Conservation (phyloP, 2,329 filamentous ascomycete genomes). For the Metarhizium brunneum region DNA sequence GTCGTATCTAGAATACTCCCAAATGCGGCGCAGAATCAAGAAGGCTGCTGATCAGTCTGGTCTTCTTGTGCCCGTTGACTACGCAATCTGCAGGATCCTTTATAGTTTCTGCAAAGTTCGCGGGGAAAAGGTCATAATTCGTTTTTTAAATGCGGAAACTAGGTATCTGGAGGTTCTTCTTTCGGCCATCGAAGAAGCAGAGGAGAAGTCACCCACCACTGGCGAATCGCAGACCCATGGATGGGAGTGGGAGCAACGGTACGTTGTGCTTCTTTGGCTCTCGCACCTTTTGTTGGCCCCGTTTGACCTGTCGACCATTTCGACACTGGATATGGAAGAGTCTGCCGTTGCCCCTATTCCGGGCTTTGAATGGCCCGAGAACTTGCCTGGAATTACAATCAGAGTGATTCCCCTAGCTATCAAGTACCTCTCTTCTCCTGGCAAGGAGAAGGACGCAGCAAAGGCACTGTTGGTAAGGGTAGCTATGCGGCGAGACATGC, state of each 20-base stretch:
- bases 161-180: constrained; percentile 75
- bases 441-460: constrained; percentile 87
- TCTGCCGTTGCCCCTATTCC: constrained; percentile 30
- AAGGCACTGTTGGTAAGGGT: constrained; percentile 72
- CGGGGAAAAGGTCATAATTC: constrained; percentile 83
- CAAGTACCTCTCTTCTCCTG: constrained; percentile 61
- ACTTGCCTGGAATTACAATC: constrained; percentile 60
- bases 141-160: constrained; percentile 86
- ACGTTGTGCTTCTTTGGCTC: constrained; percentile 80
- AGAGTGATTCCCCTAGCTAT: constrained; percentile 64
- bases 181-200: constrained; percentile 57
- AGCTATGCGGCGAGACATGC: constrained; percentile 82
- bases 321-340: constrained; percentile 45
- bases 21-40: constrained; percentile 32
- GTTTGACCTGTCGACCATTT: constrained; percentile 85
- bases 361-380: constrained; percentile 45
- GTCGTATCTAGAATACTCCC: constrained; percentile 63
- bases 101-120: constrained; percentile 93
- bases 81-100: constrained; percentile 68
- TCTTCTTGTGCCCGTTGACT: constrained; percentile 47
- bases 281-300: constrained; percentile 75
- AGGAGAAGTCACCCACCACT: constrained; percentile 17
- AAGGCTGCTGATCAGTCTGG: constrained; percentile 21
- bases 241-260: constrained; percentile 80
- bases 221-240: constrained; percentile 10